These are phyloP conservation scores for Leccinum broughii DNA, from an alignment of 768 basidiomycete species.

Conservation along the genomic window DNA sequence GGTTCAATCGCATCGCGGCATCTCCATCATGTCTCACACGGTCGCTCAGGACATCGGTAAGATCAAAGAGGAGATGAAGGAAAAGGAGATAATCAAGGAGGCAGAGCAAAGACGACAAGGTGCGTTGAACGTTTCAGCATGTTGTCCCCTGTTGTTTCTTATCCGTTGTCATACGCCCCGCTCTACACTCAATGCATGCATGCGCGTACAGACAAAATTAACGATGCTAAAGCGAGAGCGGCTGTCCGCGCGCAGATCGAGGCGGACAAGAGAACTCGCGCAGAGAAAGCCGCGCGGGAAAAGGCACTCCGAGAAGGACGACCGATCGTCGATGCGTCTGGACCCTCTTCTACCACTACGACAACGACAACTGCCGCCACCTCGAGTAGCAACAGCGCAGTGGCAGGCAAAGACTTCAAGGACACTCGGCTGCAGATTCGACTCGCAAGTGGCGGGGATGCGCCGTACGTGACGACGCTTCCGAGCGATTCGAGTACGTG, in stretches of 20 bases:
- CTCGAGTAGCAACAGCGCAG: constrained; percentile 36
- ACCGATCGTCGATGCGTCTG: constrained; percentile 35
- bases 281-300: constrained; percentile 85
- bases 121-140: constrained; percentile 37
- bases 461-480: constrained; percentile 79
- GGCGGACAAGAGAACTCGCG: constrained; percentile 86
- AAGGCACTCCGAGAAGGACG: constrained; percentile 88
- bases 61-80: constrained; percentile 72
- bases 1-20: background rate
- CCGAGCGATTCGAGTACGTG: constrained; percentile 75
- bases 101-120: constrained; percentile 76
- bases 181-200: background rate
- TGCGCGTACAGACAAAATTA: constrained; percentile 71
- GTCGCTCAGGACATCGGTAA: constrained; percentile 60
- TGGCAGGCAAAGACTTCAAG: constrained; percentile 73
- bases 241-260: constrained; percentile 94
- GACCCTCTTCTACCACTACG: constrained; percentile 36
- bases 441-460: constrained; percentile 63
- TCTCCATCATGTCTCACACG: constrained; percentile 3
- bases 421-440: constrained; percentile 92
- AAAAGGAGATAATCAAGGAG: constrained; percentile 81
- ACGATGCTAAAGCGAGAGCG: constrained; percentile 82
- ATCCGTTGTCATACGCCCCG: background rate
- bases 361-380: constrained; percentile 29
- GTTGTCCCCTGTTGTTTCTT: background rate